phyloP scores from a whole-genome alignment of 129 eudicot species.

The Kitagawia praeruptora region DNA sequence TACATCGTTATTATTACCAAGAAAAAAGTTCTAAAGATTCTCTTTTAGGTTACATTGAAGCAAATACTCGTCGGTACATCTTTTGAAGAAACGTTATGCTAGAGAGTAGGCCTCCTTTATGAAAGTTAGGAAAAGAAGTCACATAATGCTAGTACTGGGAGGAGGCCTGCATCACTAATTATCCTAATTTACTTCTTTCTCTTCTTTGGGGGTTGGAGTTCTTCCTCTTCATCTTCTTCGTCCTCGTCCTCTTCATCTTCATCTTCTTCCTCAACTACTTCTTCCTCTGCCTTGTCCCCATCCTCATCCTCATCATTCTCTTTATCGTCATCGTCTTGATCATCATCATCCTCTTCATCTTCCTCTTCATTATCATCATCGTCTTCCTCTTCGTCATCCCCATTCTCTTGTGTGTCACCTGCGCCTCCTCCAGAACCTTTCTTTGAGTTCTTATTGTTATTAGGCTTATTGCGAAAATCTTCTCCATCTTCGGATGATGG shows the following conservation, averaged over 20 bases:
- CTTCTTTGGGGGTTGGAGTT: slow-evolving; percentile 34
- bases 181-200: slow-evolving; percentile 26
- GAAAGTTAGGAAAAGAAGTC: slow-evolving; percentile 8
- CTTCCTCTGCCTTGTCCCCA: slow-evolving; percentile 15
- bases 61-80: neutral
- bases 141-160: neutral
- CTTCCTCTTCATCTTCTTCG: slow-evolving; percentile 27
- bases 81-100: neutral
- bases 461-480: neutral
- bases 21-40: neutral
- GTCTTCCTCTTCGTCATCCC: slow-evolving; percentile 9
- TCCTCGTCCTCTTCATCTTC: slow-evolving; percentile 19
- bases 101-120: neutral
- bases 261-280: neutral
- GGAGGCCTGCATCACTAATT: neutral
- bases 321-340: slow-evolving; percentile 10
- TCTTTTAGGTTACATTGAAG: neutral
- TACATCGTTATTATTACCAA: neutral
- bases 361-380: neutral
- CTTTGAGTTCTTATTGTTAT: slow-evolving; percentile 10
- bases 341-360: slow-evolving; percentile 12
- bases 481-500: slow-evolving; percentile 16
- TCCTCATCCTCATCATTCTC: slow-evolving; percentile 20
- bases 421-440: slow-evolving; percentile 16
- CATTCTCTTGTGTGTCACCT: slow-evolving; percentile 2